These are phyloP conservation scores for Naganishia cerealis DNA, from an alignment of 1,284 basidiomycete genomes.

Conservation along the genomic window DNA sequence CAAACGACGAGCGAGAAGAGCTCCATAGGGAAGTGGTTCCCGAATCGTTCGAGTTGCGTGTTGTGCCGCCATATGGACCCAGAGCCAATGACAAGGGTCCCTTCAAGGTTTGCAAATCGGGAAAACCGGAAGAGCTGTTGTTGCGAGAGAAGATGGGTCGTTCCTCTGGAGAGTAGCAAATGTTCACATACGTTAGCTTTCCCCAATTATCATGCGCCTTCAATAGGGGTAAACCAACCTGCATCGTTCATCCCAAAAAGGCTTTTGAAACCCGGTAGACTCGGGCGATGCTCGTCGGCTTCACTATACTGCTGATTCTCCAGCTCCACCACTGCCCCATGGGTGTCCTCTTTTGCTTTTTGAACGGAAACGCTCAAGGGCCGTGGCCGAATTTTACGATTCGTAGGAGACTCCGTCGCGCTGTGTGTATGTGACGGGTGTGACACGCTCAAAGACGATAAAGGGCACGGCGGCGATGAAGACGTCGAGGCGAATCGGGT, in stretches of 20 bases:
- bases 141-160: conserved; percentile 14
- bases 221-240: conserved; percentile 12
- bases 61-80: not conserved
- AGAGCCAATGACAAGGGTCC: conserved; percentile 17
- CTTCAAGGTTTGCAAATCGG: conserved; percentile 20
- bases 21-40: conserved; percentile 22
- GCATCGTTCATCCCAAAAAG: conserved; percentile 26
- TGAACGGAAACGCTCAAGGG: not conserved
- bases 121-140: conserved; percentile 16
- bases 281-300: conserved; percentile 15
- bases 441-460: not conserved
- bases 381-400: not conserved
- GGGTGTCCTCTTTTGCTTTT: not conserved
- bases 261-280: conserved; percentile 32
- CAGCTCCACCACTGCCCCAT: not conserved
- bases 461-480: not conserved
- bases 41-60: conserved; percentile 13
- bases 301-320: not conserved
- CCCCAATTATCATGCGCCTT: not conserved
- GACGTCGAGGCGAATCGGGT: not conserved
- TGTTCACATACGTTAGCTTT: not conserved
- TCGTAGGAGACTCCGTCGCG: not conserved
- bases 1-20: conserved; percentile 6
- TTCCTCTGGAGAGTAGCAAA: not conserved
- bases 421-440: not conserved